Evolutionary conservation across 2,329 filamentous ascomycete species (phyloP), one percentile per base, ranked within the genome.

Genomic region (Alternaria rosae): DNA sequence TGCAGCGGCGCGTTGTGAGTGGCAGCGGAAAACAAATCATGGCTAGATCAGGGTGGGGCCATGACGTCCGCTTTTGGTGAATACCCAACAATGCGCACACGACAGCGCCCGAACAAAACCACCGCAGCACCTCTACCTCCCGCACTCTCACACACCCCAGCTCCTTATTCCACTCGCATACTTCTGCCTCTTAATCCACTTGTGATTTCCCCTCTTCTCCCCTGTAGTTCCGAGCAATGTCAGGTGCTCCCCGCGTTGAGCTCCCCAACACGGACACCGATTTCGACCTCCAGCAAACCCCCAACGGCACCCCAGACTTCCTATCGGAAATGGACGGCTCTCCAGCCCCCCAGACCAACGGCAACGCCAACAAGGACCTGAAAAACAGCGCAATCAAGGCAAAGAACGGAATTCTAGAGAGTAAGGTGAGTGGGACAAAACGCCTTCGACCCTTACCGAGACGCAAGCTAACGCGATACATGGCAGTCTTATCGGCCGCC

Each of bases 381-480:
- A 67, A 67, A 47, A 59, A 66, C 59, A 71, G 70, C 58, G 68
- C 73, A 35, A 68, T 74, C 67, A 73, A 73, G 61, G 67, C 75
- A 54, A 78, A 79, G 71, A 75, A 79, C 73, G 73, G 70, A 62
- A 69, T 82, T 60, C 52, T 80, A 51, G 75, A 77, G 70, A 78
- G 82, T 83, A 74, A 82, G 82, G 81, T 83, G 74, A 62, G 81
- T 77, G 65, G 64, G 52, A 70, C 66, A 67, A 38, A 60, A 65
- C 64, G 59, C 67, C 69, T 66, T 69, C 60, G 62, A 65, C 70
- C 70, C 56, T 67, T 77, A 72, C 75, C 74, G 75, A 79, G 73
- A 71, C 67, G 63, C 68, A 72, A 62, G 68, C 74, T 79, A 78
- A 79, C 71, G 70, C 70, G 64, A 62, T 76, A 68, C 69, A 73